Percentiles rank a stretch among this genome's conserved stretches.
Evolutionary conservation across 2,329 filamentous ascomycete genomes (phyloP).

Genomic region (Helicocarpus griseus): DNA sequence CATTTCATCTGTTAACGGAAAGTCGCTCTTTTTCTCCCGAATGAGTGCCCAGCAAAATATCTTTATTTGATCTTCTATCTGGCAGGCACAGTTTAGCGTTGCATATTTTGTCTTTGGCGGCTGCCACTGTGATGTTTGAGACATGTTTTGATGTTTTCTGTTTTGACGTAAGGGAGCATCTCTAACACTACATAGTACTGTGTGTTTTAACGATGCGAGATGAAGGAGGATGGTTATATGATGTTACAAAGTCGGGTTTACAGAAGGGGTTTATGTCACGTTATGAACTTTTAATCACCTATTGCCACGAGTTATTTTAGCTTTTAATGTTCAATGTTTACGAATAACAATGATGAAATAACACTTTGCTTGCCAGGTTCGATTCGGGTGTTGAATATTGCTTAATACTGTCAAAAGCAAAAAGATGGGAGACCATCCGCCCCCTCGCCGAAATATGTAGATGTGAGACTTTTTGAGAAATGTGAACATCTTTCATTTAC

Average conservation of each 20-base stretch:
- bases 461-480: too few relatives aligned
- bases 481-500: too few relatives aligned
- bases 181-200: constrained; percentile 3
- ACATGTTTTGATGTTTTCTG: constrained; percentile 1
- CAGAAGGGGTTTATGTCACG: not conserved
- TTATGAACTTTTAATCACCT: not conserved
- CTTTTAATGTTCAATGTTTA: not conserved
- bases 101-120: not conserved
- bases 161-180: not conserved
- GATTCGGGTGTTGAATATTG: too few relatives aligned
- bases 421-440: too few relatives aligned
- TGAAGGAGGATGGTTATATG: constrained; percentile 3
- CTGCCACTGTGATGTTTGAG: not conserved
- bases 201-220: constrained; percentile 1
- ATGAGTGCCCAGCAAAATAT: not conserved
- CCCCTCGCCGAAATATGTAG: too few relatives aligned
- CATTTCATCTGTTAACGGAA: not conserved
- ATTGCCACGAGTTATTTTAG: not conserved
- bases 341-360: not conserved
- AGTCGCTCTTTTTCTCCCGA: not conserved
- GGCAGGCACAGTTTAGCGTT: not conserved
- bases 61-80: not conserved
- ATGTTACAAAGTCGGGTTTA: not conserved
- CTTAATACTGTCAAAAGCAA: too few relatives aligned
- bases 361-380: not conserved